Percentiles rank a stretch among this genome's conserved stretches.
Conservation (phyloP, 768 basidiomycete genomes). For the Termitomyces sp. region DNA sequence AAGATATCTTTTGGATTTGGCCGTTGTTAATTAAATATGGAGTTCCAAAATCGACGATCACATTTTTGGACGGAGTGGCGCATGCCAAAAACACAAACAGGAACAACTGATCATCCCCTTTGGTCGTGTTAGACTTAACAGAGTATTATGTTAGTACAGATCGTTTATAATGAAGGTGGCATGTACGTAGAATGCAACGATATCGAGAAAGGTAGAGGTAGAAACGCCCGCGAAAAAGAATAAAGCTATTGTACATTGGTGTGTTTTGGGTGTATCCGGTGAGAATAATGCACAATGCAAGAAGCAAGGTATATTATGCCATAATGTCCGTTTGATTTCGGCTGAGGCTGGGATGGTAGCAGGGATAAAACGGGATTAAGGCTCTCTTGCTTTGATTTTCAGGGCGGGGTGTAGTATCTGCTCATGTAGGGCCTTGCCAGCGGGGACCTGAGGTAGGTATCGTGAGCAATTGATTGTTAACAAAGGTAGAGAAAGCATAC, state of each 20-base stretch:
- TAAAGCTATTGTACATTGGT: constrained; percentile 10
- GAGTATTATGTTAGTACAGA: background rate
- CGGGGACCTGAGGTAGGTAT: constrained; percentile 56
- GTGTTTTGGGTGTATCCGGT: background rate
- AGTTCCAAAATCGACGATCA: no score
- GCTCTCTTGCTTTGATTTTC: constrained; percentile 15
- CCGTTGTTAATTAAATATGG: no score
- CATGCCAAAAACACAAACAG: background rate
- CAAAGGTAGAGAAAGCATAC: constrained; percentile 32
- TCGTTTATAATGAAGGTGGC: background rate
- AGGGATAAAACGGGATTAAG: background rate
- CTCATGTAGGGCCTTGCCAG: constrained; percentile 93
- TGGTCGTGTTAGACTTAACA: background rate
- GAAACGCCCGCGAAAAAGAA: background rate
- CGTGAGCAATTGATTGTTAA: constrained; percentile 4
- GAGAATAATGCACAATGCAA: background rate
- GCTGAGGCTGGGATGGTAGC: background rate
- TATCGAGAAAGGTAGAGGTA: background rate
- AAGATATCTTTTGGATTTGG: no score
- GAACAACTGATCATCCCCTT: background rate
- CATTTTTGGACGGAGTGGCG: background rate
- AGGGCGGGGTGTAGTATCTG: constrained; percentile 69
- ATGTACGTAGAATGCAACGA: background rate
- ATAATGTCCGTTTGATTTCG: background rate
- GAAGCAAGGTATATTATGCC: background rate